Base-by-base conservation (phyloP, 306 rosid species). In the Urtica urens region DNA sequence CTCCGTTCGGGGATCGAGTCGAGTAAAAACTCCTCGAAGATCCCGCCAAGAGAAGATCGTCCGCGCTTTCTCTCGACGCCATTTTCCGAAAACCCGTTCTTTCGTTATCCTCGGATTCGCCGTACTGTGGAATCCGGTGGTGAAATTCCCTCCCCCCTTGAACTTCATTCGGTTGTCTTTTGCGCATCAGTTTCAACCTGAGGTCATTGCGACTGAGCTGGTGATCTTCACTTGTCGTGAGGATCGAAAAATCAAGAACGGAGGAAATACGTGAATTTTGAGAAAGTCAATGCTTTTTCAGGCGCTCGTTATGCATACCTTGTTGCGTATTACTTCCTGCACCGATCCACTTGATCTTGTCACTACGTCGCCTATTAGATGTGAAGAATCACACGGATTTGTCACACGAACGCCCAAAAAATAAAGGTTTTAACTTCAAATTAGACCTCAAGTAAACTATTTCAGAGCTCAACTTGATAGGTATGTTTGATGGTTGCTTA, bases 171-270 rank as follows among this genome's bases (percentile, higher is more conserved):
- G 60, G 51, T 49, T 35, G 66, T 42, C 69, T 75, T 64, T 68
- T 76, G 59, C 49, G 62, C 62, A 69, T 47, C 51, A 76, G 69
- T 46, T 75, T 75, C 69, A 72, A 60, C 35, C 83, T 70, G 52
- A 79, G 87, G 63, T 79, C 87, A 47, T 69, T 57, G 28, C 45
- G 68, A 65, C 30, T 56, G 45, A 72, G 65, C 71, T 40, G 59
- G 54, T 34, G 53, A 54, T 44, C 76, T 79, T 58, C 29, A 57
- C 54, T 53, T 41, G 53, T 54, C 14, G 56, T 21, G 59, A 27
- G 23, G 53, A 49, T 52, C 26, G 41, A 48, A 10, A n/a, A 40
- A 63, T 58, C 56, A 59, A 54, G 38, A 51, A 47, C 23, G 35
- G 6, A 11, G 2, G 7, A 46, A 5, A 15, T 14, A 24, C 21